A percentile compares a stretch with the other conserved stretches of the same genome.
Conservation (phyloP, 75 land plant species). For the Pinus taeda region DNA sequence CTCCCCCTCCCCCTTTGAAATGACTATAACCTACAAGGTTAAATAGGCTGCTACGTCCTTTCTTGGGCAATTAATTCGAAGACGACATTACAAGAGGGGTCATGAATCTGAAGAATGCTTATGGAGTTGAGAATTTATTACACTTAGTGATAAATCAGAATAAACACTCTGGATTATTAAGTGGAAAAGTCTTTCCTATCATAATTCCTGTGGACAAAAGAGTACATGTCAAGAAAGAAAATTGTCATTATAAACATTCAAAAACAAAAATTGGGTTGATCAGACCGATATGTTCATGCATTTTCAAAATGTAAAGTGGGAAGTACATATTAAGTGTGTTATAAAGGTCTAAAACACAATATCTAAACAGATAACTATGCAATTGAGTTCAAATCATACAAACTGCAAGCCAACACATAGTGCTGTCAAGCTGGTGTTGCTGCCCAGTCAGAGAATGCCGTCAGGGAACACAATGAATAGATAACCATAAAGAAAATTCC, state of each 20-base stretch:
- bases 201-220: too few species aligned
- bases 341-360: neutral
- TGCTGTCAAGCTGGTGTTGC: neutral
- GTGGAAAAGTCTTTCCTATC: too few species aligned
- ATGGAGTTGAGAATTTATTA: neutral
- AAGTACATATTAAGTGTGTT: neutral
- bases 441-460: neutral
- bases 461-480: neutral
- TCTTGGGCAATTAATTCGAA: too few species aligned
- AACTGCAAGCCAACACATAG: neutral
- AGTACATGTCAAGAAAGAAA: too few species aligned
- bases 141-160: neutral
- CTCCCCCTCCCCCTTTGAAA: too few species aligned
- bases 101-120: neutral
- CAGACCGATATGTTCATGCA: neutral
- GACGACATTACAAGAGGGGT: slow-evolving; percentile 14
- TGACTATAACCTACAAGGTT: too few species aligned
- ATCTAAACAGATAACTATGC: neutral
- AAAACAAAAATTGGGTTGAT: neutral
- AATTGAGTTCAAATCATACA: neutral
- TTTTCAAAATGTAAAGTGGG: neutral
- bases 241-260: slow-evolving; percentile 26
- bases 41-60: too few species aligned
- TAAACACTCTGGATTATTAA: too few species aligned
- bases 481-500: neutral